Percentiles rank a stretch among this genome's conserved stretches.
Conservation (phyloP, 2,329 filamentous ascomycete species). For the Ceratocystis alfenasii region DNA sequence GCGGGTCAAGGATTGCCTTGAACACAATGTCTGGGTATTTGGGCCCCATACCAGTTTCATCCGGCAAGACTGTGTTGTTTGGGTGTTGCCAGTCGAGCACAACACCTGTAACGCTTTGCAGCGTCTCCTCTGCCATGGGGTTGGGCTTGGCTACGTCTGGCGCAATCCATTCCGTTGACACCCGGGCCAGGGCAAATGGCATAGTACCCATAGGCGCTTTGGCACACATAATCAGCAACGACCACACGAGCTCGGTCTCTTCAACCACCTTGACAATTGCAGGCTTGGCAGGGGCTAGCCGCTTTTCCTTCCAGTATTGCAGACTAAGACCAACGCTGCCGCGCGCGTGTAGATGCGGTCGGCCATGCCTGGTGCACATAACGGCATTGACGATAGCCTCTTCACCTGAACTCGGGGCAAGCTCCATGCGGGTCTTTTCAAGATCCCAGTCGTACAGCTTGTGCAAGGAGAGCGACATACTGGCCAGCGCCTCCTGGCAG, state of each 20-base stretch:
- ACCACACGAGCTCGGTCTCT: slow-evolving; percentile 46
- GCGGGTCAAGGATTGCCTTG: slow-evolving; percentile 61
- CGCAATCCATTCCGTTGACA: slow-evolving; percentile 64
- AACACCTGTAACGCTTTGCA: slow-evolving; percentile 29
- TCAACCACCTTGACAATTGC: slow-evolving; percentile 32
- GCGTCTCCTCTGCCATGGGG: slow-evolving; percentile 34
- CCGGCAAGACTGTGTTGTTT: slow-evolving; percentile 46
- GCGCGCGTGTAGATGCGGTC: slow-evolving; percentile 57
- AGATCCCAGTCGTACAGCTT: slow-evolving; percentile 62
- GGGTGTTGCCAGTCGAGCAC: slow-evolving; percentile 64
- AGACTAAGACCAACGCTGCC: slow-evolving; percentile 56
- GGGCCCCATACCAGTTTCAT: slow-evolving; percentile 36
- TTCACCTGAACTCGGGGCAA: slow-evolving; percentile 29
- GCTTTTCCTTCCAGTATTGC: slow-evolving; percentile 64
- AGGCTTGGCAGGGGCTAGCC: slow-evolving; percentile 34
- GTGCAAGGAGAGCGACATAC: slow-evolving; percentile 57
- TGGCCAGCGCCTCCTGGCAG: slow-evolving; percentile 64
- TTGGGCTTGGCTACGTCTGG: slow-evolving; percentile 49
- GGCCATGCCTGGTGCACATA: slow-evolving; percentile 58
- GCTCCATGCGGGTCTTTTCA: slow-evolving; percentile 36
- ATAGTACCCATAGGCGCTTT: slow-evolving; percentile 39
- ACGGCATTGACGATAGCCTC: slow-evolving; percentile 41
- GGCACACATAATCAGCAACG: slow-evolving; percentile 54
- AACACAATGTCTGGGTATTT: slow-evolving; percentile 63
- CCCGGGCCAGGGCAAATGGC: slow-evolving; percentile 32